Evolutionary conservation across 2,329 filamentous ascomycete genomes (phyloP), one percentile per base, ranked within the genome.

Genomic region (Claviceps maximensis): DNA sequence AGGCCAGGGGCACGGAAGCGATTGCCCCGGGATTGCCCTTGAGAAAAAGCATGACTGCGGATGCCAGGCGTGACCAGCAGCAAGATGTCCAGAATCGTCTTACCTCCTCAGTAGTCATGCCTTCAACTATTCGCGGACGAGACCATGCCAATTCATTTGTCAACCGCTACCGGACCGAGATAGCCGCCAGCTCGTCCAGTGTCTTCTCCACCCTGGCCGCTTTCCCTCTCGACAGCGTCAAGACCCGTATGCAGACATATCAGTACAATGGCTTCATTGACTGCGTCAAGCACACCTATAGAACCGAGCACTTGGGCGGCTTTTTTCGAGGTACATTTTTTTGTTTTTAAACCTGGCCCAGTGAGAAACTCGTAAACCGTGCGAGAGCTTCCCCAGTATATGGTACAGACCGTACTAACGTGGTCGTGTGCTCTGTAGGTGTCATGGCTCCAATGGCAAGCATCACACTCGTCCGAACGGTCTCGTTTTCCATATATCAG

Each of bases 221-320:
- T n/a, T 94, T 91, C 65, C 88, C 88, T 23, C 79, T 94, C 60
- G 88, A 94, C 67, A 91, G 88, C 62, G 84, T 91, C 66, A 94
- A 94, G 74, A 90, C 86, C 53, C 86, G 88, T 63, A 88, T 93
- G 82, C 88, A 94, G 73, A 87, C 86, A 59, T 91, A 93, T 69
- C 82, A 85, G 58, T 90, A 86, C 70, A 76, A 78, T 59, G 87
- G 79, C 59, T 88, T 87, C 67, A 69, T 78, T 63, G 83, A 88
- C 67, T 90, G 87, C 65, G 80, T 89, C 50, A 77, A 75, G 56
- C 78, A 86, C 59, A 91, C 87, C 10, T 93, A 93, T 69, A 76
- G 74, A 55, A 82, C 75, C 6, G 88, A 93, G 70, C 84, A 84
- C 36, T 68, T 83, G 41, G 73, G 77, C 49, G 86, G 88, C 27